Percentiles rank a stretch among this genome's conserved stretches.
Evolutionary conservation across 345 rosid species (phyloP).

Genomic region (Heritiera littoralis): DNA sequence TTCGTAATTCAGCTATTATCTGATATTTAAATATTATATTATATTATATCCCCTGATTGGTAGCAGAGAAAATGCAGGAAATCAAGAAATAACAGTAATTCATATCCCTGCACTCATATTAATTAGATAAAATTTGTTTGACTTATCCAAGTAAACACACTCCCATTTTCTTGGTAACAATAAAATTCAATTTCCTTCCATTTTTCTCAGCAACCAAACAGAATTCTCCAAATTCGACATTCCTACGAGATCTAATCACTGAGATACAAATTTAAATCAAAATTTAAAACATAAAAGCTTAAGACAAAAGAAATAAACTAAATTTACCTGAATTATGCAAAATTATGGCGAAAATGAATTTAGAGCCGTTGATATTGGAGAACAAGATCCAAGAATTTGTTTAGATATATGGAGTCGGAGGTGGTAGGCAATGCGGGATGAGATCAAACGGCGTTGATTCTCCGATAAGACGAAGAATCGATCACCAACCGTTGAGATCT

Average conservation of each 20-base stretch:
- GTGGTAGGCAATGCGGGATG: neutral
- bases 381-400: slow-evolving; percentile 1
- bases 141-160: neutral
- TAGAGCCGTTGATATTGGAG: slow-evolving; percentile 8
- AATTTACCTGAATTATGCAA: neutral
- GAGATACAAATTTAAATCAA: neutral
- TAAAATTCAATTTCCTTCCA: neutral
- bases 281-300: neutral
- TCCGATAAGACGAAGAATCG: slow-evolving; percentile 23
- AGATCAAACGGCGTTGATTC: slow-evolving; percentile 30
- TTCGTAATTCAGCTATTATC: neutral
- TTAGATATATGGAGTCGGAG: slow-evolving; percentile 3
- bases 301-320: neutral
- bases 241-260: neutral
- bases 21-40: neutral
- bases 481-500: slow-evolving; percentile 30
- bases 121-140: neutral
- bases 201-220: slow-evolving; percentile 23
- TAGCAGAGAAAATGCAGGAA: slow-evolving; percentile 11
- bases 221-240: neutral
- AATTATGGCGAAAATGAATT: neutral
- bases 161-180: slow-evolving; percentile 1
- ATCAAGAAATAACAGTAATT: neutral
- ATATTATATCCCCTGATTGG: neutral
- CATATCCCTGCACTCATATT: neutral